Percentiles rank a stretch among this genome's conserved stretches.
Conservation (phyloP, 306 rosid species). For the Acacia crassicarpa region DNA sequence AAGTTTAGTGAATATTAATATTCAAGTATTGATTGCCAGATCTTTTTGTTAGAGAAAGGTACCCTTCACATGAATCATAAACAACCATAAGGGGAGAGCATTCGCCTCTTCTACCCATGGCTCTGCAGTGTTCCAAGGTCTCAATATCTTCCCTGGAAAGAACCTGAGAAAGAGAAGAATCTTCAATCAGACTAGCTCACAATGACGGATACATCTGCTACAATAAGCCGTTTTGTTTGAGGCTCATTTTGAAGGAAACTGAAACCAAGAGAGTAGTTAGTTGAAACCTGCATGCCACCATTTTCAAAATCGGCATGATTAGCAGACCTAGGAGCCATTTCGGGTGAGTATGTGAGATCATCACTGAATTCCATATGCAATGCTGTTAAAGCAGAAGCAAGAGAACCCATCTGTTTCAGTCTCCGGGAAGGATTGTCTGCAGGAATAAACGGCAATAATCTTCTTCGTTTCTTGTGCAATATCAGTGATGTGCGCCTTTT, state of each 20-base stretch:
- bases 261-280: conserved; percentile 21
- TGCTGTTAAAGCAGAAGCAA: conserved; percentile 72
- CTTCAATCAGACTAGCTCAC: conserved; percentile 25
- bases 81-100: conserved; percentile 71
- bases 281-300: conserved; percentile 88
- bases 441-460: conserved; percentile 68
- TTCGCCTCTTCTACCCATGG: conserved; percentile 54
- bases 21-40: conserved; percentile 9
- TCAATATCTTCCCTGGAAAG: conserved; percentile 71
- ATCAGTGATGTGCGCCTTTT: conserved; percentile 59
- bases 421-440: conserved; percentile 60
- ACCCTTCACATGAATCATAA: conserved; percentile 86
- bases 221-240: conserved; percentile 15
- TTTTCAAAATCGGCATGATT: conserved; percentile 59
- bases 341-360: conserved; percentile 58
- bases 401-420: conserved; percentile 80
- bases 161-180: conserved; percentile 40
- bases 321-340: conserved; percentile 70
- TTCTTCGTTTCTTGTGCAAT: conserved; percentile 71
- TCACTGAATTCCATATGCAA: conserved; percentile 66
- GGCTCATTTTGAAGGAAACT: conserved; percentile 10
- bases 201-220: conserved; percentile 21
- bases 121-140: conserved; percentile 70
- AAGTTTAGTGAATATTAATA: conserved; percentile 12
- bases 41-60: conserved; percentile 32